A percentile compares a stretch with the other conserved stretches of the same genome.
These are phyloP conservation scores for Nicotiana attenuata DNA, from an alignment of 257 asterid genomes.

Conservation along the genomic window DNA sequence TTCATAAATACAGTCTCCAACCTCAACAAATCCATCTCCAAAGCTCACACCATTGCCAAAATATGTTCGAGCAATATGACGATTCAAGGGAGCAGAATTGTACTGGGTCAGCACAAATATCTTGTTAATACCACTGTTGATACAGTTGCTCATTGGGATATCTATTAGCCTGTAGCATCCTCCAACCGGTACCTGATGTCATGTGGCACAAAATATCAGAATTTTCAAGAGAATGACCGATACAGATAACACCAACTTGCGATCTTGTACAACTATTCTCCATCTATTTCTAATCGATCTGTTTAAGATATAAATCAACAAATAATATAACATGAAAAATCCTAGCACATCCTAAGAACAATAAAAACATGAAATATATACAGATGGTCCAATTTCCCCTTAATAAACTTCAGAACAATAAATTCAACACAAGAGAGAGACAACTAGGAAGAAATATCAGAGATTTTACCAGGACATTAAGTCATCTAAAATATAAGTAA, in stretches of 20 bases:
- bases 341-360: not conserved
- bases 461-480: not conserved
- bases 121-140: slow-evolving; percentile 91
- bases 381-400: not conserved
- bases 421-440: not conserved
- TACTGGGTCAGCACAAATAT: slow-evolving; percentile 91
- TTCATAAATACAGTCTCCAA: slow-evolving; percentile 10
- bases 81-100: slow-evolving; percentile 92
- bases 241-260: not conserved
- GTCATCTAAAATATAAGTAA: not conserved
- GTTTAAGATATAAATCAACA: not conserved
- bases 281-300: not conserved
- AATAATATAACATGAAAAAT: not conserved
- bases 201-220: slow-evolving; percentile 8
- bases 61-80: slow-evolving; percentile 85
- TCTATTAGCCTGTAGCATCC: slow-evolving; percentile 94
- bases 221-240: not conserved
- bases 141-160: slow-evolving; percentile 96
- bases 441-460: not conserved
- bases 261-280: not conserved
- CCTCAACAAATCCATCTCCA: slow-evolving; percentile 96
- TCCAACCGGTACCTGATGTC: slow-evolving; percentile 78
- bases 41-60: slow-evolving; percentile 85
- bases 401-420: no score
- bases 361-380: not conserved